Evolutionary conservation across 2,329 filamentous ascomycete species (phyloP).

Genomic region (Claviceps lovelessii): DNA sequence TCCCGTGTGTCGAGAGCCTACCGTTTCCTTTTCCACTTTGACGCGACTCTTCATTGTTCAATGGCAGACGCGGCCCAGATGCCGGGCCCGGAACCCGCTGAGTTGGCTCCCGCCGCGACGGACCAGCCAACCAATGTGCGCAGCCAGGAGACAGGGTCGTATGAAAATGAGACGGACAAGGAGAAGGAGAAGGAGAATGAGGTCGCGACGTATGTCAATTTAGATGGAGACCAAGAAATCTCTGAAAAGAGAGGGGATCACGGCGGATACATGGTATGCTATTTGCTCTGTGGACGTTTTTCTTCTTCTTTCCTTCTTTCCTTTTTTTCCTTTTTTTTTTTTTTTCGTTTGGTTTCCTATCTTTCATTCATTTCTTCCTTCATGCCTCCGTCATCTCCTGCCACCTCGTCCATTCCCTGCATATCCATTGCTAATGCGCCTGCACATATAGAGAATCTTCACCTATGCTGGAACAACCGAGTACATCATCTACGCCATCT

Average conservation of each 20-base stretch:
- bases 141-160: neutral
- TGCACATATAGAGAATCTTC: conserved; percentile 16
- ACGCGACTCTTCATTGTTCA: neutral
- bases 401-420: neutral
- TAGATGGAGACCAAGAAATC: neutral
- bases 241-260: neutral
- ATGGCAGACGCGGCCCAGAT: neutral
- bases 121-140: neutral
- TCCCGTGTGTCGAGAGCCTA: too few relatives aligned
- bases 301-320: too few relatives aligned
- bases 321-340: too few relatives aligned
- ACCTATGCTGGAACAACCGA: conserved; percentile 16
- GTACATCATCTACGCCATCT: conserved; percentile 14
- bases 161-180: neutral
- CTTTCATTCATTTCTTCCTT: neutral
- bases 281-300: neutral
- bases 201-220: neutral
- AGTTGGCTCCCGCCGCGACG: neutral
- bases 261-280: conserved; percentile 3
- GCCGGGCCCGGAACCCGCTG: neutral
- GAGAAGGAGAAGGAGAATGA: neutral
- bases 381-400: neutral
- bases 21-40: neutral
- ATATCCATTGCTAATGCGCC: neutral
- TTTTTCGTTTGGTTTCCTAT: too few relatives aligned